Base-by-base conservation (phyloP, 352 stramenopile species). In the Phytophthora foliorum region DNA sequence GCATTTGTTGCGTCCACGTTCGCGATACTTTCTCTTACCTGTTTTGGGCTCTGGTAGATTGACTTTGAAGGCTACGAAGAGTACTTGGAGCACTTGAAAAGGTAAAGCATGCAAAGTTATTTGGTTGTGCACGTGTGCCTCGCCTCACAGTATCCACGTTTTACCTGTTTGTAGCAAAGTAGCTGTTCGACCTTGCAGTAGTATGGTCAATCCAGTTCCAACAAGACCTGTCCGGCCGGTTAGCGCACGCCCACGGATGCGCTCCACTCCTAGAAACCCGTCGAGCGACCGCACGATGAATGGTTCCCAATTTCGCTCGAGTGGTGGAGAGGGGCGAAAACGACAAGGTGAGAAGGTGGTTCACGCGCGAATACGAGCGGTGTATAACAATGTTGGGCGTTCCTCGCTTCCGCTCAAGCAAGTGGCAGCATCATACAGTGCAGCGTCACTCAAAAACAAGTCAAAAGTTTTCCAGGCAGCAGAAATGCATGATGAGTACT, bases 11-110 rank as follows among this genome's bases (percentile, higher is more conserved):
- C n/a, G 17, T 46, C 4, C 17, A 46, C 8, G 1, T 36, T 57
- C 13, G n/a, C 31, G 24, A 58, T 4, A 45, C 24, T 41, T 21
- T 53, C 34, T 52, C 52, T 63, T 31, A 59, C 29, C 13, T 31
- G 13, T 49, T 41, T 25, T 10, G 7, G 17, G 42, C 11, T 48
- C 9, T 54, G 5, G 16, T 49, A 91, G 83, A 75, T 91, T 38
- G 75, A 91, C 38, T 71, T 91, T 25, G 83, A 91, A 34, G 74
- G 72, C 45, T 90, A 90, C 27, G 83, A 91, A 53, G 74, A 78
- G 16, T 91, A 90, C 51, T 70, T 87, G 13, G 58, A 73, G 14
- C 77, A 82, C 10, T 77, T 89, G 29, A 77, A 79, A 73, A 74
- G 69, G 82, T 89, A 48, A 55, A 6, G 6, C 44, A 3, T n/a